A percentile compares a stretch with the other conserved stretches of the same genome.
Conservation (phyloP, 495 filamentous ascomycete species). For the Penicillium manginii region DNA sequence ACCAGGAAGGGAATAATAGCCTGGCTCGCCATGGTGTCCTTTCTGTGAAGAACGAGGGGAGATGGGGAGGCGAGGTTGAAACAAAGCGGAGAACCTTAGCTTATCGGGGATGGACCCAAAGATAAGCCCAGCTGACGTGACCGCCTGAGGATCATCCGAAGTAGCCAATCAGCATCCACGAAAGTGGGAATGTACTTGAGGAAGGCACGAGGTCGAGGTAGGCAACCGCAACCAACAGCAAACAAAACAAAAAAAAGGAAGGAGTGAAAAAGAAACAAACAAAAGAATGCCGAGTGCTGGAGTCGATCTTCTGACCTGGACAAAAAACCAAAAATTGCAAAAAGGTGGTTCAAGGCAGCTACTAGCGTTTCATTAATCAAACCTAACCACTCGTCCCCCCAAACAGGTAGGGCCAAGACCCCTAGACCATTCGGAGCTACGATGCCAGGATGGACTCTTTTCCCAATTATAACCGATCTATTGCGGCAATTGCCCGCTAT, state of each 20-base stretch:
- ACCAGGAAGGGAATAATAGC: conserved; percentile 80
- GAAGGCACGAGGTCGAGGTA: background rate
- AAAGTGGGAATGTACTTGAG: background rate
- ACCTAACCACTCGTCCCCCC: too few relatives aligned
- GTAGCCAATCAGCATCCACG: background rate
- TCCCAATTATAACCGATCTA: too few relatives aligned
- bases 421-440: too few relatives aligned
- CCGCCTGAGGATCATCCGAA: conserved; percentile 1
- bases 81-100: conserved; percentile 28
- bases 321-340: too few relatives aligned
- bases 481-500: too few relatives aligned
- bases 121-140: conserved; percentile 25
- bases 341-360: too few relatives aligned
- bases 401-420: too few relatives aligned
- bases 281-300: background rate
- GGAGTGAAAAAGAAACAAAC: background rate
- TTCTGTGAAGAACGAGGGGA: conserved; percentile 1
- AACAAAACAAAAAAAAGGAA: background rate
- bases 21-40: conserved; percentile 54
- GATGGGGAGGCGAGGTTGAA: conserved; percentile 13
- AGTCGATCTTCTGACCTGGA: too few relatives aligned
- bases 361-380: too few relatives aligned
- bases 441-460: too few relatives aligned
- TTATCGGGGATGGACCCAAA: conserved; percentile 13
- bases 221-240: too few relatives aligned